These are phyloP conservation scores for Daldinia sp. DNA, from an alignment of 2,329 filamentous ascomycete species.

Conservation along the genomic window DNA sequence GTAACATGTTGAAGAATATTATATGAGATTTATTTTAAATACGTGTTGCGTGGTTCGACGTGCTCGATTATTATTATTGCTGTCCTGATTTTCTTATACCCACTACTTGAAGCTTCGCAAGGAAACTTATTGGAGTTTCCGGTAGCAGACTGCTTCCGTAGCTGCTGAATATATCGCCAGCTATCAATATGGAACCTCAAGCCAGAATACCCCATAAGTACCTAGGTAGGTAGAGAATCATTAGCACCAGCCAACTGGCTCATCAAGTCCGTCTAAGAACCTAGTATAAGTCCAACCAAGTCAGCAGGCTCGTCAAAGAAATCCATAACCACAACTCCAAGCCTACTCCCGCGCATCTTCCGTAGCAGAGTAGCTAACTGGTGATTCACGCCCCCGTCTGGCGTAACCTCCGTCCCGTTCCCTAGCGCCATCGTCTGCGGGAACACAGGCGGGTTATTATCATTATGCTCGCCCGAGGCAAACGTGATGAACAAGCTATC, in stretches of 20 bases:
- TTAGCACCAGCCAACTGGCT: background rate
- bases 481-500: slow-evolving; percentile 63
- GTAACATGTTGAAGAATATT: no score
- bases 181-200: background rate
- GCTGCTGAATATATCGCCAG: background rate
- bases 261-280: slow-evolving; percentile 23
- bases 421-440: slow-evolving; percentile 62
- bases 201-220: background rate
- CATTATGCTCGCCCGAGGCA: slow-evolving; percentile 58
- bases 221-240: no score
- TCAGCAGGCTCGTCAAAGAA: slow-evolving; percentile 60
- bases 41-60: no score
- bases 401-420: slow-evolving; percentile 53
- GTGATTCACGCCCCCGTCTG: slow-evolving; percentile 60
- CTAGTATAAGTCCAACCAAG: slow-evolving; percentile 56
- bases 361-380: slow-evolving; percentile 55
- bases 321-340: slow-evolving; percentile 66
- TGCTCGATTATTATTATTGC: no score
- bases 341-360: slow-evolving; percentile 55
- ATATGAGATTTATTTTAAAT: no score
- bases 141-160: background rate
- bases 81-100: no score
- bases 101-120: no score
- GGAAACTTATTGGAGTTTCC: no score
- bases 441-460: slow-evolving; percentile 55